These are phyloP conservation scores for Kluyveromyces siamensis DNA, from an alignment of 805 yeast species.

Conservation along the genomic window DNA sequence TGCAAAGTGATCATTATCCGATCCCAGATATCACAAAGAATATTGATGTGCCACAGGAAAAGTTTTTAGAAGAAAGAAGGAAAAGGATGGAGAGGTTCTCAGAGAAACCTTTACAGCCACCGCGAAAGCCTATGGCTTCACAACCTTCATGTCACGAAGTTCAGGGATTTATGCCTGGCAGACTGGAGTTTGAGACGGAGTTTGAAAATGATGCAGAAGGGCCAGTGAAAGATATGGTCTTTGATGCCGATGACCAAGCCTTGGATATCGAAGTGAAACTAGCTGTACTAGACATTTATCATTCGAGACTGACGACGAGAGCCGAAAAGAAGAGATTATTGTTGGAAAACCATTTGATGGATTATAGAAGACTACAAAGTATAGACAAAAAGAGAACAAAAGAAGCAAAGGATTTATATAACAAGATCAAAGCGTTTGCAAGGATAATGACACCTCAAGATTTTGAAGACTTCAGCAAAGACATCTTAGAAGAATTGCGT, in stretches of 20 bases:
- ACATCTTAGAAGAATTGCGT: constrained; percentile 66
- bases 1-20: constrained; percentile 69
- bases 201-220: constrained; percentile 95
- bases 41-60: constrained; percentile 57
- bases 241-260: constrained; percentile 86
- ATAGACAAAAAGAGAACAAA: constrained; percentile 78
- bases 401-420: constrained; percentile 79
- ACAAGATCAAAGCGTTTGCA: constrained; percentile 70
- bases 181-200: constrained; percentile 93
- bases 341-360: constrained; percentile 68
- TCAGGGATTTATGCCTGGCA: constrained; percentile 98
- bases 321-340: constrained; percentile 86
- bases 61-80: constrained; percentile 61
- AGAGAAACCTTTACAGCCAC: constrained; percentile 72
- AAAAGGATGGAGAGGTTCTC: constrained; percentile 63
- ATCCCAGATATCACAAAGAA: constrained; percentile 76
- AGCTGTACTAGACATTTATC: constrained; percentile 80
- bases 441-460: constrained; percentile 74
- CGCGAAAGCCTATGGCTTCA: constrained; percentile 81
- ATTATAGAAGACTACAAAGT: constrained; percentile 73
- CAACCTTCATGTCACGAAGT: constrained; percentile 95
- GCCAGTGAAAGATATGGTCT: constrained; percentile 88
- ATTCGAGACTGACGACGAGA: constrained; percentile 78
- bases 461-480: constrained; percentile 65
- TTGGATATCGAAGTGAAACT: constrained; percentile 86